Conservation (phyloP, 306 rosid genomes). For the Castanea mollissima region DNA sequence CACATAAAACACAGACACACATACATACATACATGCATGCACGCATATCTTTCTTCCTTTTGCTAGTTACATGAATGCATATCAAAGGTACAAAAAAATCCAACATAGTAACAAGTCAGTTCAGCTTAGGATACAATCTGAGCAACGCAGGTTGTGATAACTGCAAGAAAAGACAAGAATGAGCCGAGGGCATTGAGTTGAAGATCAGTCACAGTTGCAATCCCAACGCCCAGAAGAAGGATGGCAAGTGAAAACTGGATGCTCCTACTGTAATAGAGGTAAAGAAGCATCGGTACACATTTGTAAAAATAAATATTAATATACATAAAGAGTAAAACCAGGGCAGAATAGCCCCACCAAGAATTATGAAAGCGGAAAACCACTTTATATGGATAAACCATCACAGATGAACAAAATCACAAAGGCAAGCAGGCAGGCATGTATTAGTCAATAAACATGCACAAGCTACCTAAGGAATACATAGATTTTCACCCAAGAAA, state of each 20-base stretch:
- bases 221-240: slow-evolving; percentile 92
- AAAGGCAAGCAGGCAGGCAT: background rate
- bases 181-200: slow-evolving; percentile 88
- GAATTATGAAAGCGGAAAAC: background rate
- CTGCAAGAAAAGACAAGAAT: slow-evolving; percentile 77
- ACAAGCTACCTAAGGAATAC: background rate
- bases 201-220: slow-evolving; percentile 90
- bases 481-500: background rate
- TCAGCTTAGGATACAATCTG: slow-evolving; percentile 84
- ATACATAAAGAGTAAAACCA: background rate
- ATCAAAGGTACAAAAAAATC: background rate
- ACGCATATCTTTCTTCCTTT: background rate
- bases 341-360: background rate
- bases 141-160: slow-evolving; percentile 89
- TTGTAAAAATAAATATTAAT: background rate
- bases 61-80: background rate
- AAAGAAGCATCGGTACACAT: slow-evolving; percentile 15
- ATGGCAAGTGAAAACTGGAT: slow-evolving; percentile 70
- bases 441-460: background rate
- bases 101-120: background rate
- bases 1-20: background rate
- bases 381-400: background rate
- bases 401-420: background rate
- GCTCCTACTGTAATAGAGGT: slow-evolving; percentile 34
- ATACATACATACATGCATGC: no score